Percentiles rank a stretch among this genome's conserved stretches.
Evolutionary conservation across 2,329 filamentous ascomycete genomes (phyloP).

Genomic region (Hypoxylon sp.): DNA sequence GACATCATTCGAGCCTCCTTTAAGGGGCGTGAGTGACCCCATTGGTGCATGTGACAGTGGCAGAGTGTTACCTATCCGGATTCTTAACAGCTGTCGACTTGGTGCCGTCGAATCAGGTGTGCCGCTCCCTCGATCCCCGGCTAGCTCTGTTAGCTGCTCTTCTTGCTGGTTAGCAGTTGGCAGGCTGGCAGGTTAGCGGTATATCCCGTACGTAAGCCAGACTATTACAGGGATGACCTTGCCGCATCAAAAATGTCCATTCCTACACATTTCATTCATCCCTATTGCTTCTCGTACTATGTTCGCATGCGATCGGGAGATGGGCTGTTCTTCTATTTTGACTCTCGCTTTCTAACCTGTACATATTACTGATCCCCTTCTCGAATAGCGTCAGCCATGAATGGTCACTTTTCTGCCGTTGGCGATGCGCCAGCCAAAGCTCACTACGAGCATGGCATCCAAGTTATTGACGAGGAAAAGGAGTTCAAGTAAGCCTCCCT

Average conservation of each 20-base stretch:
- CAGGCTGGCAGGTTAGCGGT: no score
- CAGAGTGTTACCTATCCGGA: constrained; percentile 27
- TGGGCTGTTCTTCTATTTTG: not conserved
- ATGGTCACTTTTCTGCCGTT: constrained; percentile 81
- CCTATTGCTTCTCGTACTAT: constrained; percentile 9
- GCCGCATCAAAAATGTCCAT: constrained; percentile 28
- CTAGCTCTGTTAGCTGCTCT: no score
- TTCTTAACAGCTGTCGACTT: constrained; percentile 29
- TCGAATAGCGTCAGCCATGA: constrained; percentile 58
- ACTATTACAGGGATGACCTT: constrained; percentile 25
- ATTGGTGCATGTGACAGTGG: constrained; percentile 39
- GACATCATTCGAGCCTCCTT: constrained; percentile 30
- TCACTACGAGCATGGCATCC: constrained; percentile 90
- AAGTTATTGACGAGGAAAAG: constrained; percentile 96
- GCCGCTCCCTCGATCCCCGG: not conserved
- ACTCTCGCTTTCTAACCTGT: constrained; percentile 16
- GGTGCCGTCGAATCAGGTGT: constrained; percentile 9
- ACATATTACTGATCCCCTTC: constrained; percentile 24
- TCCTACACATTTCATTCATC: constrained; percentile 26
- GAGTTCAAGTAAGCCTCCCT: constrained; percentile 81
- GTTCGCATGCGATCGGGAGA: not conserved
- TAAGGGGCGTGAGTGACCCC: constrained; percentile 16
- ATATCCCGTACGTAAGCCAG: not conserved
- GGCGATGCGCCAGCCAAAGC: constrained; percentile 69
- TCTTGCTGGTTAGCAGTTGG: no score